These are phyloP conservation scores for Plectranthus barbatus DNA, from an alignment of 257 asterid species.

Conservation along the genomic window DNA sequence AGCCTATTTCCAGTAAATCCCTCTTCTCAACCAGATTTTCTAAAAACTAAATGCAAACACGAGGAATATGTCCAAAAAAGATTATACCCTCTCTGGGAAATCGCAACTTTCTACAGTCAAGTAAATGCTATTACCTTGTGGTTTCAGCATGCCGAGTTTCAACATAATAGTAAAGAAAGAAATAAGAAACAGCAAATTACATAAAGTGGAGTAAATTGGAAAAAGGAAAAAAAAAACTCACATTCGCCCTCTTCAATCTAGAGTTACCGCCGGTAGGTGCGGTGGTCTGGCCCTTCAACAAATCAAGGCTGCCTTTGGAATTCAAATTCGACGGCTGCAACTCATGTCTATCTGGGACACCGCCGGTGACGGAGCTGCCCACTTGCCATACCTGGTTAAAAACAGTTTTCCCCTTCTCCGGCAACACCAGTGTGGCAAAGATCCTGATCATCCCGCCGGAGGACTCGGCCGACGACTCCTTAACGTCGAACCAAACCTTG, in stretches of 20 bases:
- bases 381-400: constrained; percentile 75
- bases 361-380: constrained; percentile 41
- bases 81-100: no score
- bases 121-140: no score
- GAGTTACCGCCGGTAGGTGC: constrained; percentile 27
- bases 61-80: no score
- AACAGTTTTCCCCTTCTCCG: constrained; percentile 33
- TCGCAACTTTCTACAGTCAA: no score
- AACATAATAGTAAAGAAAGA: not conserved
- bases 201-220: no score
- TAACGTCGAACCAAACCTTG: constrained; percentile 49
- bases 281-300: constrained; percentile 49
- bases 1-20: not conserved
- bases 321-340: constrained; percentile 36
- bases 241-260: constrained; percentile 49
- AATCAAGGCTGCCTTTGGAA: constrained; percentile 33
- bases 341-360: constrained; percentile 40
- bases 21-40: not conserved
- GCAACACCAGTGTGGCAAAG: constrained; percentile 56
- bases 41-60: not conserved
- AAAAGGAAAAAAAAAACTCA: constrained; percentile 21
- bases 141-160: not conserved
- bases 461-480: constrained; percentile 30
- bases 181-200: not conserved
- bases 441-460: constrained; percentile 47